Conservation (phyloP, 306 rosid genomes). For the Albizia julibrissin region DNA sequence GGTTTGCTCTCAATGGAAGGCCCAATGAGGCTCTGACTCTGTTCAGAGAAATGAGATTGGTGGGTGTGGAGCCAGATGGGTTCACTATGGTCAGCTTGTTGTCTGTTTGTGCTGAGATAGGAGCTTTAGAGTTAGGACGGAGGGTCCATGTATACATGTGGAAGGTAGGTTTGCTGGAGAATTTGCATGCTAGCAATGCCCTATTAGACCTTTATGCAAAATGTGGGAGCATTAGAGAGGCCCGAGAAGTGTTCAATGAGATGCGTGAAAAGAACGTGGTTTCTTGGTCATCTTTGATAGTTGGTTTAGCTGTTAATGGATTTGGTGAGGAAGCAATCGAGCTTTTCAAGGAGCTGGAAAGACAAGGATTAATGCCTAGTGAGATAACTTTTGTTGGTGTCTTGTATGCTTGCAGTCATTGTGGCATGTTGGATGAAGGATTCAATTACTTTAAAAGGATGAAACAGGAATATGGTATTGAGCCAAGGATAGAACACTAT, state of each 20-base stretch:
- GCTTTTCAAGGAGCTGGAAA: constrained; percentile 53
- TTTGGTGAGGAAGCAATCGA: constrained; percentile 59
- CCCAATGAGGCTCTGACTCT: constrained; percentile 61
- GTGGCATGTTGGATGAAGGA: constrained; percentile 64
- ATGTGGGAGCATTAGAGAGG: constrained; percentile 56
- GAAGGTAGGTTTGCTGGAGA: constrained; percentile 48
- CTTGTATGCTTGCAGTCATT: constrained; percentile 65
- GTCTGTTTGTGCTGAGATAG: constrained; percentile 63
- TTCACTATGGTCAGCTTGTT: constrained; percentile 63
- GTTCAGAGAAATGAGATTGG: constrained; percentile 50
- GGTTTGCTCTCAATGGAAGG: constrained; percentile 59
- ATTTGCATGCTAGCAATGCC: constrained; percentile 47
- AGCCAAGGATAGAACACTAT: constrained; percentile 57
- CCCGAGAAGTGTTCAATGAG: constrained; percentile 41
- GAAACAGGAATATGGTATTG: constrained; percentile 48
- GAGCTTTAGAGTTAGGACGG: constrained; percentile 53
- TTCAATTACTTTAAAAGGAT: constrained; percentile 51
- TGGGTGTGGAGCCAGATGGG: constrained; percentile 55
- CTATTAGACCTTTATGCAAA: constrained; percentile 57
- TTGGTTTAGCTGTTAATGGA: constrained; percentile 69
- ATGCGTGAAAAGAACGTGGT: constrained; percentile 43
- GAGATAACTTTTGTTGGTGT: constrained; percentile 65
- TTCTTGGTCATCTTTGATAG: constrained; percentile 59
- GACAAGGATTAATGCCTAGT: constrained; percentile 39
- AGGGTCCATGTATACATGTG: constrained; percentile 52